Evolutionary conservation across 805 yeast genomes (phyloP), one percentile per base, ranked within the genome.

Genomic region (Myxozyma nipponensis): DNA sequence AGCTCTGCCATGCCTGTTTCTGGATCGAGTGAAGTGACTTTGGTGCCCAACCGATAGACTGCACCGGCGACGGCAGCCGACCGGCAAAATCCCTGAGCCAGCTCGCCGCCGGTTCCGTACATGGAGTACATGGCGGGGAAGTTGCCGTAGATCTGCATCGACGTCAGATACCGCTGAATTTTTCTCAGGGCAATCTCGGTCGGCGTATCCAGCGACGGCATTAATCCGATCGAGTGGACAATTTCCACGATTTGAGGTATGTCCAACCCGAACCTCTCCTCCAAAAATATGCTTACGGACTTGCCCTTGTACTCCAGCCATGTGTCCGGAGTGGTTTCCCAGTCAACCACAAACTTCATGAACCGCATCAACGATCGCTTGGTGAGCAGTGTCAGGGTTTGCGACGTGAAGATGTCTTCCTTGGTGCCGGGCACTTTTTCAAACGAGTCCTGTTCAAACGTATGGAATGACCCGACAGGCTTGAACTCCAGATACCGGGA

Each of bases 51-150:
- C 67, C 89, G 88, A 70, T 93, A 91, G 30, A 95, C 87, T 47
- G 97, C 84, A 47, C 98, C 98, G 18, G 93, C 98, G 56, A 91
- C 98, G 13, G 98, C 98, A 2, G 98, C 98, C 50, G 95, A 85
- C 61, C 98, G 77, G 70, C 97, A 91, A 68, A 93, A 91, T 1
- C 97, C 98, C 71, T 91, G 98, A 15, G 95, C 83, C 24, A 91
- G 73, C 69, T 91, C 98, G 46, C 98, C 96, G 0, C 95, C 90
- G 2, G 96, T 95, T 50, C 98, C 98, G 69, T 83, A 91, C 72
- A 88, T 91, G 44, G 95, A 85, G 61, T 83, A 83, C 72, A 91
- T 75, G 10, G 86, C 95, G 2, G 98, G 97, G 75, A 93, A 91
- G 57, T 81, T 84, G 13, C 98, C 98, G 67, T 90, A 93, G 3